Evolutionary conservation across 345 rosid species (phyloP).

Genomic region (Nephelium lappaceum): DNA sequence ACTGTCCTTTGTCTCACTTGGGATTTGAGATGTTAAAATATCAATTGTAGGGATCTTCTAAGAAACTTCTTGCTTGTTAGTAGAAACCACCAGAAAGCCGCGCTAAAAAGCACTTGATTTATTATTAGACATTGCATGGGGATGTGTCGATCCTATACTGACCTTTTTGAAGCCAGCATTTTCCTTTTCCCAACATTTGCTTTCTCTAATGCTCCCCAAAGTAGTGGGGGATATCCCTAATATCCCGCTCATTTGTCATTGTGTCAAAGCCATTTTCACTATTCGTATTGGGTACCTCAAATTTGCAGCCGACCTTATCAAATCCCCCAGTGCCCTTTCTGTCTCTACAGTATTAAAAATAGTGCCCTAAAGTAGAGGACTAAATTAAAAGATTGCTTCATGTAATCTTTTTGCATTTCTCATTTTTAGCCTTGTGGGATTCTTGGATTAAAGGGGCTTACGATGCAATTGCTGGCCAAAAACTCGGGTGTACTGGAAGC

Average conservation of each 20-base stretch:
- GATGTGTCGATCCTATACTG: not conserved
- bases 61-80: not conserved
- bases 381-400: not conserved
- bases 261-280: not conserved
- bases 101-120: not conserved
- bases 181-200: constrained; percentile 23
- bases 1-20: not conserved
- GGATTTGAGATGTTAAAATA: not conserved
- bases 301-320: constrained; percentile 8
- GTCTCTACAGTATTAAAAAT: not conserved
- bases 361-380: not conserved
- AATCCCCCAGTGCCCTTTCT: not conserved
- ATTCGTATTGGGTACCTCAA: not conserved
- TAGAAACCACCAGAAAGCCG: not conserved
- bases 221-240: constrained; percentile 25
- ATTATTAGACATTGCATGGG: constrained; percentile 6
- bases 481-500: too few relatives aligned
- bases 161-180: constrained; percentile 10
- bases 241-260: constrained; percentile 21
- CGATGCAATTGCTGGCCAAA: too few relatives aligned
- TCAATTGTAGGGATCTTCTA: not conserved
- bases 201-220: constrained; percentile 23
- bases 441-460: too few relatives aligned
- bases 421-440: too few relatives aligned
- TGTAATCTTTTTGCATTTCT: not conserved